Evolutionary conservation across 73 alveolate species (phyloP).

Genomic region (Tetrahymena malaccensis): DNA sequence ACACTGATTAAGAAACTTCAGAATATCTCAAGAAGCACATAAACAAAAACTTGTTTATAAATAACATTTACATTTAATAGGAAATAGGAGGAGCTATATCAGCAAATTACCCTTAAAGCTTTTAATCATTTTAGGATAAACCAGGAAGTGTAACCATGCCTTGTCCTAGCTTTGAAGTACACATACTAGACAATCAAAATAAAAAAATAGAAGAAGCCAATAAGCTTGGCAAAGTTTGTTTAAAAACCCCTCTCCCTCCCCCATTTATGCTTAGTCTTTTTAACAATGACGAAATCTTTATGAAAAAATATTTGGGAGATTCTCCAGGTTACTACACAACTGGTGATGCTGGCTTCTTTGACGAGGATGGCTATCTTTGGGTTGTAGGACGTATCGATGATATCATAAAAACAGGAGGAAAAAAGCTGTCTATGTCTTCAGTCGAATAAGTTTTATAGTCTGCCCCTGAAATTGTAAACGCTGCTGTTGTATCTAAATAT

Average conservation of each 20-base stretch:
- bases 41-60: background rate
- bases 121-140: slow-evolving; percentile 22
- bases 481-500: slow-evolving; percentile 90
- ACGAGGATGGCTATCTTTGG: slow-evolving; percentile 67
- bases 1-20: slow-evolving; percentile 82
- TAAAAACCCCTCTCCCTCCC: slow-evolving; percentile 97
- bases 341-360: slow-evolving; percentile 94
- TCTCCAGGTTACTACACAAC: slow-evolving; percentile 89
- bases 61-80: slow-evolving; percentile 35
- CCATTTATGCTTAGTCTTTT: slow-evolving; percentile 93
- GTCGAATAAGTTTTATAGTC: slow-evolving; percentile 69
- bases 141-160: slow-evolving; percentile 96
- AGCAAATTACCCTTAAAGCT: slow-evolving; percentile 12
- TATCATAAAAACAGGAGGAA: slow-evolving; percentile 89
- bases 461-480: slow-evolving; percentile 79
- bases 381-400: slow-evolving; percentile 83
- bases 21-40: slow-evolving; percentile 62
- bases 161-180: slow-evolving; percentile 85
- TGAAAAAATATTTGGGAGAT: slow-evolving; percentile 81
- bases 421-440: slow-evolving; percentile 74
- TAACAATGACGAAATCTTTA: slow-evolving; percentile 92
- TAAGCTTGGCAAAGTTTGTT: slow-evolving; percentile 75
- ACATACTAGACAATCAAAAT: slow-evolving; percentile 74
- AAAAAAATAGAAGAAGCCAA: slow-evolving; percentile 45
- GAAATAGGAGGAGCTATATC: slow-evolving; percentile 88